Percentiles rank a stretch among this genome's conserved stretches.
phyloP scores from a whole-genome alignment of 495 filamentous ascomycete species.

The Amphirosellinia nigrospora region DNA sequence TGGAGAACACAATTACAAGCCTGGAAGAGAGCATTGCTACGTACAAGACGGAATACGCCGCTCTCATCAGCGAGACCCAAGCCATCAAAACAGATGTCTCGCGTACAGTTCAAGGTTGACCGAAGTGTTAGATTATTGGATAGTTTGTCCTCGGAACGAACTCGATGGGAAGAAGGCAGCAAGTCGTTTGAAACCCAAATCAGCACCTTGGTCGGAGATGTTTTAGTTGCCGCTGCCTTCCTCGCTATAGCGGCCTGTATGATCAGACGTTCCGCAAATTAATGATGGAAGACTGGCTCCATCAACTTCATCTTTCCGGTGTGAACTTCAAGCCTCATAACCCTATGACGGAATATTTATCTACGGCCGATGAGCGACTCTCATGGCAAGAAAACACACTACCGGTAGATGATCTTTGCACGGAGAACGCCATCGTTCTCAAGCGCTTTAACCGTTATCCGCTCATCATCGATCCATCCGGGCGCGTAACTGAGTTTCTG shows the following conservation, averaged over 20 bases:
- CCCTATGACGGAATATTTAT: conserved; percentile 94
- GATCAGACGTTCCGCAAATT: conserved; percentile 97
- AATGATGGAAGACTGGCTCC: conserved; percentile 97
- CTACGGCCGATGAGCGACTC: conserved; percentile 92
- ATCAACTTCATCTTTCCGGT: conserved; percentile 87
- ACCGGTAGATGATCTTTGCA: conserved; percentile 98
- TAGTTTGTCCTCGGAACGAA: conserved; percentile 90
- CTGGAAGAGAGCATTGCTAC: conserved; percentile 90
- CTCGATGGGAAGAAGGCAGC: conserved; percentile 94
- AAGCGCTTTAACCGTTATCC: conserved; percentile 98
- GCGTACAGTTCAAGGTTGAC: conserved; percentile 97
- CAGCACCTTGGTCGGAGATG: conserved; percentile 92
- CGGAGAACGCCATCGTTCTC: conserved; percentile 96
- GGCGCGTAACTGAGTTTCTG: conserved; percentile 90
- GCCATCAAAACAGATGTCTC: conserved; percentile 96
- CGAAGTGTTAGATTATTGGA: conserved; percentile 92
- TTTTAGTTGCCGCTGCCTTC: conserved; percentile 93
- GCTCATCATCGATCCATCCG: conserved; percentile 96
- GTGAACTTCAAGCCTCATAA: conserved; percentile 93
- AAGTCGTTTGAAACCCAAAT: conserved; percentile 98
- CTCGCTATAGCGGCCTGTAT: conserved; percentile 96
- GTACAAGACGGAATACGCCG: conserved; percentile 98
- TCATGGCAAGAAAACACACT: conserved; percentile 94
- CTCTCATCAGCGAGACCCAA: conserved; percentile 95
- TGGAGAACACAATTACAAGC: conserved; percentile 80